Evolutionary conservation across 2,329 filamentous ascomycete species (phyloP).

Genomic region (Orbilia ellipsospora): DNA sequence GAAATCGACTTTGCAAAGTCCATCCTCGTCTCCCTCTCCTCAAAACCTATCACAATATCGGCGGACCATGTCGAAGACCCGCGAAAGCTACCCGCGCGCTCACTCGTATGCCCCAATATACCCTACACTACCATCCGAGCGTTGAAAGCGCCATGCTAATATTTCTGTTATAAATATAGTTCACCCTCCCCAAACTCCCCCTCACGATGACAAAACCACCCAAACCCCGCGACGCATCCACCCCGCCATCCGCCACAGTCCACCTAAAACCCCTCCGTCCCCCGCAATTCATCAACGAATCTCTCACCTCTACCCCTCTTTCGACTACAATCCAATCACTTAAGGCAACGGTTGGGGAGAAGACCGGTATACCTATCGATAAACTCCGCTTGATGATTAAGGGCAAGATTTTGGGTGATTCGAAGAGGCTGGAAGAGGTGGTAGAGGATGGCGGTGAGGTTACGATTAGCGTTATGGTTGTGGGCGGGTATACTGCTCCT

Average conservation of each 20-base stretch:
- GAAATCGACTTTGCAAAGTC: constrained; percentile 85
- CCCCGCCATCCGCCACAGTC: constrained; percentile 65
- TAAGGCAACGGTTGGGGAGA: constrained; percentile 74
- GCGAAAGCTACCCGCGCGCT: constrained; percentile 77
- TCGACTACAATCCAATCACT: constrained; percentile 82
- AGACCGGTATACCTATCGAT: constrained; percentile 73
- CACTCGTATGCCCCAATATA: constrained; percentile 70
- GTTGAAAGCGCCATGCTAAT: background rate
- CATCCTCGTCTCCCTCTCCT: constrained; percentile 83
- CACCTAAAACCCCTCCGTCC: constrained; percentile 81
- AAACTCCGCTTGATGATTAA: constrained; percentile 88
- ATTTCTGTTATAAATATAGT: constrained; percentile 65
- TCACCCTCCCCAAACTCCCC: constrained; percentile 76
- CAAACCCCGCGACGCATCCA: constrained; percentile 63
- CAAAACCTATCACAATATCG: constrained; percentile 81
- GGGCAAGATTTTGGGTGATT: constrained; percentile 85
- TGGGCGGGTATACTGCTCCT: constrained; percentile 73
- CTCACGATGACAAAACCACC: constrained; percentile 67
- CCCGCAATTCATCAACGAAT: constrained; percentile 73
- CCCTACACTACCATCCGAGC: background rate
- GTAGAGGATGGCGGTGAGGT: constrained; percentile 67
- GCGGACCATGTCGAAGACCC: constrained; percentile 91
- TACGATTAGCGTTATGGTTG: constrained; percentile 80
- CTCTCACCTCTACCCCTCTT: constrained; percentile 71
- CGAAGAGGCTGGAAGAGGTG: constrained; percentile 79